Conservation (phyloP, 2,329 filamentous ascomycete species). For the Colletotrichum sublineola region DNA sequence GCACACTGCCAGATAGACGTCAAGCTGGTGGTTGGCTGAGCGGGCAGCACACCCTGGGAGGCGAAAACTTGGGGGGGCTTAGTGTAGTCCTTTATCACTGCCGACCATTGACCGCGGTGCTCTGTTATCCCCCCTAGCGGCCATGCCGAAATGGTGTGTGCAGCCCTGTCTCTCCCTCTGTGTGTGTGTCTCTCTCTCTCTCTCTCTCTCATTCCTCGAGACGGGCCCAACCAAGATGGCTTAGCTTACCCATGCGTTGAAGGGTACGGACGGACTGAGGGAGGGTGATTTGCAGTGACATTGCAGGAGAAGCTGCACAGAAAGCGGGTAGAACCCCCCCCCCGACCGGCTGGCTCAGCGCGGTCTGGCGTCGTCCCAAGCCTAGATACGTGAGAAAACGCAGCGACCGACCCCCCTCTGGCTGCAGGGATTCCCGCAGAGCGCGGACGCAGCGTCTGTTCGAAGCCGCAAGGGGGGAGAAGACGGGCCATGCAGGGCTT, state of each 20-base stretch:
- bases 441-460: neutral
- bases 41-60: neutral
- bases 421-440: slow-evolving; percentile 6
- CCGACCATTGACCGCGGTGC: slow-evolving; percentile 20
- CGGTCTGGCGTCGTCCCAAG: slow-evolving; percentile 13
- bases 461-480: no score
- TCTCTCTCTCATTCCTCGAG: neutral
- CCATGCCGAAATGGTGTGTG: slow-evolving; percentile 36
- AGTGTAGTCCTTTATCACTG: slow-evolving; percentile 10
- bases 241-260: slow-evolving; percentile 1
- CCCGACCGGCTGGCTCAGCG: slow-evolving; percentile 22
- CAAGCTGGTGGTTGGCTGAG: slow-evolving; percentile 11
- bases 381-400: slow-evolving; percentile 4
- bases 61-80: slow-evolving; percentile 15
- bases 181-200: neutral
- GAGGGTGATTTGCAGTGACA: slow-evolving; percentile 32
- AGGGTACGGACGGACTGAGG: neutral
- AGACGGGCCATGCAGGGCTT: neutral
- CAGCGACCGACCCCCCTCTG: slow-evolving; percentile 27
- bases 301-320: slow-evolving; percentile 31
- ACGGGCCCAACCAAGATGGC: neutral
- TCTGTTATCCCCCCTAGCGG: neutral
- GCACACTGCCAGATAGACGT: slow-evolving; percentile 16
- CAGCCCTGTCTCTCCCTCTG: neutral
- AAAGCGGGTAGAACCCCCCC: slow-evolving; percentile 35